Conservation (phyloP, 306 rosid genomes). For the Sicyos edulis region DNA sequence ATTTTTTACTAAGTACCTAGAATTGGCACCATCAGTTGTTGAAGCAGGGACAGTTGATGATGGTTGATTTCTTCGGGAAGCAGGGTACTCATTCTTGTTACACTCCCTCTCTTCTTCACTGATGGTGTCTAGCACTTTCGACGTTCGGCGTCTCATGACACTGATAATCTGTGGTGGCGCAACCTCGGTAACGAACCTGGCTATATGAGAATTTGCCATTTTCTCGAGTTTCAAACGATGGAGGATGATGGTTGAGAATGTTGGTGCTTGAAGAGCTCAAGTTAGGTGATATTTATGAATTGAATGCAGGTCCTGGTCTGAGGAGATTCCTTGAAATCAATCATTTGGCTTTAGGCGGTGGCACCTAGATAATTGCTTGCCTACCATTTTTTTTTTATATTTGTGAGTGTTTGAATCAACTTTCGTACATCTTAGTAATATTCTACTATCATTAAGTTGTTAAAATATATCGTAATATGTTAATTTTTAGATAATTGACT, state of each 20-base stretch:
- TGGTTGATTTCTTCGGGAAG: background rate
- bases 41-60: background rate
- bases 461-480: too few relatives aligned
- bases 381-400: background rate
- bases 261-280: background rate
- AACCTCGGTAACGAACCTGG: slow-evolving; percentile 74
- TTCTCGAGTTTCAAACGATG: background rate
- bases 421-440: background rate
- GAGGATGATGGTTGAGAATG: slow-evolving; percentile 13
- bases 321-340: too few relatives aligned
- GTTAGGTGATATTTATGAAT: background rate
- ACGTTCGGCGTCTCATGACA: slow-evolving; percentile 70
- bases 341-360: too few relatives aligned
- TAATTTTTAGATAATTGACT: too few relatives aligned
- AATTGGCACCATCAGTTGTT: slow-evolving; percentile 6
- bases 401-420: background rate
- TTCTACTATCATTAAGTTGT: too few relatives aligned
- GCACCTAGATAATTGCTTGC: background rate
- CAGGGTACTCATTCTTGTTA: slow-evolving; percentile 15
- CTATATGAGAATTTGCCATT: slow-evolving; percentile 73
- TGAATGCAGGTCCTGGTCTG: background rate
- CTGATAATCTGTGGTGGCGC: slow-evolving; percentile 88
- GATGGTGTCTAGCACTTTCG: slow-evolving; percentile 83
- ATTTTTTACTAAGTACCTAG: slow-evolving; percentile 29
- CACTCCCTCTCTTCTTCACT: slow-evolving; percentile 73